These are phyloP conservation scores for Immersiella caudata DNA, from an alignment of 495 filamentous ascomycete species.

Conservation along the genomic window DNA sequence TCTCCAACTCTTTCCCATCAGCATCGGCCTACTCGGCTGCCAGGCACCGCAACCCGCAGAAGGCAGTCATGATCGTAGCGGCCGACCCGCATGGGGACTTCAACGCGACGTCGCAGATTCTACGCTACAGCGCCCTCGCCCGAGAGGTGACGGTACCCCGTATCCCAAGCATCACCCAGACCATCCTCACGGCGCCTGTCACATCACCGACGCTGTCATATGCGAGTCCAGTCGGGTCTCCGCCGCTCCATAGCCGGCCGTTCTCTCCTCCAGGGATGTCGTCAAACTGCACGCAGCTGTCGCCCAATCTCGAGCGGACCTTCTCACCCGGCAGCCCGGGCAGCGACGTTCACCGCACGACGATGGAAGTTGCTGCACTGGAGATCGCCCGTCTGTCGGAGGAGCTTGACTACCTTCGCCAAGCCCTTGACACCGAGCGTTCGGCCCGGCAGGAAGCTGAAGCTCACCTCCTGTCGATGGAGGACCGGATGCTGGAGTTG, in stretches of 20 bases:
- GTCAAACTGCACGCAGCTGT: conserved; percentile 25
- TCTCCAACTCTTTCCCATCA: conserved; percentile 91
- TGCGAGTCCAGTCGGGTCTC: conserved; percentile 42
- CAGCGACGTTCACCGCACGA: conserved; percentile 60
- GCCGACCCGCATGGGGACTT: conserved; percentile 93
- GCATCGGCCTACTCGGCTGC: conserved; percentile 51
- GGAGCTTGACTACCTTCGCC: conserved; percentile 71
- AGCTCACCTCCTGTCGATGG: conserved; percentile 59
- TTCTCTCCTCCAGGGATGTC: conserved; percentile 47
- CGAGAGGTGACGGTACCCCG: conserved; percentile 92
- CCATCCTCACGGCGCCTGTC: conserved; percentile 37
- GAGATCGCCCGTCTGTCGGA: conserved; percentile 75
- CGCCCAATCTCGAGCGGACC: conserved; percentile 32
- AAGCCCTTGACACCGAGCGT: conserved; percentile 61
- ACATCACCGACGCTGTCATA: conserved; percentile 28
- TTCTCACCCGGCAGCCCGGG: conserved; percentile 50
- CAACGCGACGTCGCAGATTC: conserved; percentile 94
- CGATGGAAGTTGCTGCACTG: conserved; percentile 72
- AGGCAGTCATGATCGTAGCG: conserved; percentile 93
- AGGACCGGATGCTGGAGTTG: conserved; percentile 69
- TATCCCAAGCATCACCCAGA: conserved; percentile 70
- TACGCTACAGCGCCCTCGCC: conserved; percentile 92
- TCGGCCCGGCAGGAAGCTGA: conserved; percentile 61
- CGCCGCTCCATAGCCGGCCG: conserved; percentile 33
- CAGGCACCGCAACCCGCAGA: conserved; percentile 65